These are phyloP conservation scores for Magnolia sinica DNA, from an alignment of 164 flowering plant species.

Conservation along the genomic window DNA sequence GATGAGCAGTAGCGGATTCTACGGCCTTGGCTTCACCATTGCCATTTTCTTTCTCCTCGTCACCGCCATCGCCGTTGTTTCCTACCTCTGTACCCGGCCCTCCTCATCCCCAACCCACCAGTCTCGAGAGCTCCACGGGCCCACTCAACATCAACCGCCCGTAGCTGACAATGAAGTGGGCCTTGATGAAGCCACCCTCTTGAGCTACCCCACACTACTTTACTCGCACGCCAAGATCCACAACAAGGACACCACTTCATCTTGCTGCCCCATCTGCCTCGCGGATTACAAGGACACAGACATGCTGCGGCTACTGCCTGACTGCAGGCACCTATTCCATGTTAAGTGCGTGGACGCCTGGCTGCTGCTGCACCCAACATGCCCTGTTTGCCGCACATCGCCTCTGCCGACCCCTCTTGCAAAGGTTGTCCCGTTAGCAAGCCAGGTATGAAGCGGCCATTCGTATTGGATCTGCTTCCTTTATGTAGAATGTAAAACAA, in stretches of 20 bases:
- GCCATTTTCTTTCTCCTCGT: conserved; percentile 83
- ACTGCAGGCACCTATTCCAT: conserved; percentile 75
- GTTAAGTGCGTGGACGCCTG: conserved; percentile 70
- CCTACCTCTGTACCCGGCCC: conserved; percentile 62
- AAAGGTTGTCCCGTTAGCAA: conserved; percentile 63
- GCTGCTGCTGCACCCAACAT: conserved; percentile 67
- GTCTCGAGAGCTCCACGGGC: neutral
- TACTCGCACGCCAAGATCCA: conserved; percentile 48
- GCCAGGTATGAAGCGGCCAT: neutral
- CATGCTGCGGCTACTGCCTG: conserved; percentile 61
- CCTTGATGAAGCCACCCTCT: conserved; percentile 63
- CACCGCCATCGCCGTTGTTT: conserved; percentile 68
- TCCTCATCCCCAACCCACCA: neutral
- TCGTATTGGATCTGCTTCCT: too few relatives aligned
- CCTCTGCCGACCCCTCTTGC: conserved; percentile 71
- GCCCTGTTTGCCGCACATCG: conserved; percentile 77
- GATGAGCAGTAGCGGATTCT: too few relatives aligned
- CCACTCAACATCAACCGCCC: neutral
- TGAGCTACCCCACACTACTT: conserved; percentile 58
- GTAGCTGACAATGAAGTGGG: conserved; percentile 37
- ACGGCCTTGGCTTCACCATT: conserved; percentile 60
- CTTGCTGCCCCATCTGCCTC: conserved; percentile 71
- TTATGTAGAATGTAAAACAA: too few relatives aligned
- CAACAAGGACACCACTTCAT: conserved; percentile 31
- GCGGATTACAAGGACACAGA: conserved; percentile 65